Evolutionary conservation across 176 grass and related monocot genomes (phyloP).

Genomic region (Thalia dealbata): DNA sequence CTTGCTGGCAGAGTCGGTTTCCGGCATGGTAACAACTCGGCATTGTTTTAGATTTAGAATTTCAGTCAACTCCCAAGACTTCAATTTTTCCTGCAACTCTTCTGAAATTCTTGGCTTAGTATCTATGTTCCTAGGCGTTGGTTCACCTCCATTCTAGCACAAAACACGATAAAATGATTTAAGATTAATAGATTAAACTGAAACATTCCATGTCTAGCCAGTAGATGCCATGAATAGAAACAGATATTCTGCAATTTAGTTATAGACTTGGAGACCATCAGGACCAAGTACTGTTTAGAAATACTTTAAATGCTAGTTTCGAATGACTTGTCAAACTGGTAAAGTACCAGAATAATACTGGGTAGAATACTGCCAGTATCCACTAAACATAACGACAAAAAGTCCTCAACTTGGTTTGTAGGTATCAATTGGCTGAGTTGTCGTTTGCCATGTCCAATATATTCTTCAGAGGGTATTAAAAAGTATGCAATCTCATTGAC

Average conservation of each 20-base stretch:
- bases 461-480: background rate
- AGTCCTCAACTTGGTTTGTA: background rate
- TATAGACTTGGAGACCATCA: background rate
- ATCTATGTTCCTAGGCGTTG: slow-evolving; percentile 61
- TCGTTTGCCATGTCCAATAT: background rate
- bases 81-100: slow-evolving; percentile 64
- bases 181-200: background rate
- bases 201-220: background rate
- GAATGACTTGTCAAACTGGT: too few species aligned
- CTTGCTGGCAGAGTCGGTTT: slow-evolving; percentile 67
- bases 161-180: background rate
- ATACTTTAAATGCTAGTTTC: too few species aligned
- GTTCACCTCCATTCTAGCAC: slow-evolving; percentile 68
- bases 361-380: too few species aligned
- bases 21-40: slow-evolving; percentile 74
- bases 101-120: slow-evolving; percentile 69
- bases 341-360: too few species aligned
- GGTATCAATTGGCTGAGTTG: background rate
- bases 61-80: slow-evolving; percentile 62
- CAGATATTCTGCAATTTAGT: background rate
- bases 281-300: background rate
- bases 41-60: slow-evolving; percentile 76
- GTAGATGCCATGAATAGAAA: background rate
- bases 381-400: too few species aligned
- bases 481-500: background rate